phyloP scores from a whole-genome alignment of 495 filamentous ascomycete genomes.

The Penicillium paradoxum region DNA sequence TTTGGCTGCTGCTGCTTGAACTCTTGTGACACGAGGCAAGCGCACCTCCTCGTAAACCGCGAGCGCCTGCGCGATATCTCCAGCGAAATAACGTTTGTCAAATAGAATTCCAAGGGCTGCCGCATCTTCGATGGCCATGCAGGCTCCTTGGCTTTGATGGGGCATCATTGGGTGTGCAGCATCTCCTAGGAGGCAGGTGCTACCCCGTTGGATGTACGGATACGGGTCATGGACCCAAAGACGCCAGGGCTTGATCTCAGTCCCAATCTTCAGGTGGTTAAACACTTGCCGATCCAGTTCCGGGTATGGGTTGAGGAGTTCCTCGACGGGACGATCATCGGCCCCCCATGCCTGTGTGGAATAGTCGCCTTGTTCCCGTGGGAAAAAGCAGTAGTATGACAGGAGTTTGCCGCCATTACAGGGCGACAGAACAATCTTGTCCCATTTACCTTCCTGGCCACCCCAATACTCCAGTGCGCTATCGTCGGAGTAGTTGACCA shows the following conservation, averaged over 20 bases:
- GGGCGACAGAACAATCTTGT: slow-evolving; percentile 47
- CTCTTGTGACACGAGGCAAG: slow-evolving; percentile 38
- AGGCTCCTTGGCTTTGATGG: slow-evolving; percentile 48
- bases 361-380: slow-evolving; percentile 39
- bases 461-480: slow-evolving; percentile 48
- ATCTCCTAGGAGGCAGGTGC: slow-evolving; percentile 37
- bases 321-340: slow-evolving; percentile 33
- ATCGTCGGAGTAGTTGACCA: slow-evolving; percentile 41
- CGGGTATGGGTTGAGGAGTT: slow-evolving; percentile 43
- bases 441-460: slow-evolving; percentile 43
- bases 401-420: slow-evolving; percentile 44
- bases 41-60: slow-evolving; percentile 42
- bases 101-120: slow-evolving; percentile 46
- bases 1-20: slow-evolving; percentile 42
- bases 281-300: slow-evolving; percentile 38
- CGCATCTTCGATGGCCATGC: slow-evolving; percentile 49
- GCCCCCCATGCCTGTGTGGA: slow-evolving; percentile 38
- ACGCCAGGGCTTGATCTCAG: slow-evolving; percentile 46
- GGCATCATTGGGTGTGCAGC: slow-evolving; percentile 49
- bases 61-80: slow-evolving; percentile 36
- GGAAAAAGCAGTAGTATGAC: slow-evolving; percentile 50
- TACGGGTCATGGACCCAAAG: slow-evolving; percentile 49
- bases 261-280: slow-evolving; percentile 35
- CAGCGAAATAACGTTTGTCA: slow-evolving; percentile 35
- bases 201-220: slow-evolving; percentile 26